phyloP scores from a whole-genome alignment of 2,329 filamentous ascomycete species.

The Phialocephala sp. region DNA sequence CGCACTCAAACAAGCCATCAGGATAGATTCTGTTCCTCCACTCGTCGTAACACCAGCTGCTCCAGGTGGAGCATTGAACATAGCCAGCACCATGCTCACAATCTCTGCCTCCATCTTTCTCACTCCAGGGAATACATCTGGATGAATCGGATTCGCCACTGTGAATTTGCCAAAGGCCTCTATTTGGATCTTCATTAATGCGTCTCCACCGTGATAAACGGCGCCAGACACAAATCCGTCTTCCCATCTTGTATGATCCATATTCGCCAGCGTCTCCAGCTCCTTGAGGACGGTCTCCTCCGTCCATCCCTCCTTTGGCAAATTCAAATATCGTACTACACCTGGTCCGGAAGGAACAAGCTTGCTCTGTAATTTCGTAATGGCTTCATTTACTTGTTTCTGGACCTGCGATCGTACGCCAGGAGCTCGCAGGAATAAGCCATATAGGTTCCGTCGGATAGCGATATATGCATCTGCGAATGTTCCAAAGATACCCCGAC shows the following conservation, averaged over 20 bases:
- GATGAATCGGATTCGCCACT: conserved; percentile 95
- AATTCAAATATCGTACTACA: conserved; percentile 72
- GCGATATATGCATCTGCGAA: conserved; percentile 75
- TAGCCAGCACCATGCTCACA: conserved; percentile 88
- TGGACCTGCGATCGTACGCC: conserved; percentile 87
- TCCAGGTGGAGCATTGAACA: conserved; percentile 89
- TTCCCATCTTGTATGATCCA: conserved; percentile 97
- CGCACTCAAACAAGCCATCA: conserved; percentile 92
- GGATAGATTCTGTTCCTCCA: conserved; percentile 93
- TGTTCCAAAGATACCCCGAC: conserved; percentile 84
- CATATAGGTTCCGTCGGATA: conserved; percentile 76
- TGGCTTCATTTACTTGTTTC: conserved; percentile 79
- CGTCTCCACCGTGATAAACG: conserved; percentile 91
- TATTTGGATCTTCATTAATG: conserved; percentile 81
- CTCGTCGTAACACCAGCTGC: conserved; percentile 89
- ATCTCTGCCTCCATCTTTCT: conserved; percentile 99
- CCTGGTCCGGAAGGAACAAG: conserved; percentile 76
- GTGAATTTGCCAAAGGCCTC: conserved; percentile 95
- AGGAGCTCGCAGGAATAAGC: conserved; percentile 83
- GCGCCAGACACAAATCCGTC: conserved; percentile 93
- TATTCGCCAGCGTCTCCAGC: conserved; percentile 75
- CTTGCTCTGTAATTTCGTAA: conserved; percentile 82
- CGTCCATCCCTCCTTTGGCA: conserved; percentile 85
- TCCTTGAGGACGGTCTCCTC: conserved; percentile 80
- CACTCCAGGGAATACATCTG: conserved; percentile 96